phyloP scores from a whole-genome alignment of 108 stramenopile genomes.

The Nitzschia sp. region DNA sequence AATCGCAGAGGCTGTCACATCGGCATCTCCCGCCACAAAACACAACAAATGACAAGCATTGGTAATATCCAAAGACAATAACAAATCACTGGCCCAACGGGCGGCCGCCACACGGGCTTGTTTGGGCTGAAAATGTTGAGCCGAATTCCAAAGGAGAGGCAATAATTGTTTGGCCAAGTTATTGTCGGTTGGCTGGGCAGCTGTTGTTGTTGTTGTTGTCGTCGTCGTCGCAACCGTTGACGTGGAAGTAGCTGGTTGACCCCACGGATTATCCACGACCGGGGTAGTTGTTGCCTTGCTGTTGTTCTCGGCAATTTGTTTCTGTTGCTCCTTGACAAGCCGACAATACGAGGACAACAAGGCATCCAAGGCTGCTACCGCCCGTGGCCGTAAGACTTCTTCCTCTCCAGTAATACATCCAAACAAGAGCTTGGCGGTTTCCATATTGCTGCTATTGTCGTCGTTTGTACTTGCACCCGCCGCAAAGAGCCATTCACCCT shows the following conservation, averaged over 20 bases:
- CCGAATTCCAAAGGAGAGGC: constrained; percentile 70
- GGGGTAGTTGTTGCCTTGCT: neutral
- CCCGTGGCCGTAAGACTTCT: constrained; percentile 67
- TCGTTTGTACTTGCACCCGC: too few relatives aligned
- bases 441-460: constrained; percentile 20
- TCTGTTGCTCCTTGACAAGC: constrained; percentile 20
- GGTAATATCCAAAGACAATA: constrained; percentile 44
- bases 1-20: constrained; percentile 68
- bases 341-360: constrained; percentile 65
- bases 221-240: neutral
- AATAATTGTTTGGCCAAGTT: constrained; percentile 39
- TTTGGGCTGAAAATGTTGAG: constrained; percentile 60
- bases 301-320: neutral
- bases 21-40: constrained; percentile 77
- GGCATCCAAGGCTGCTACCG: constrained; percentile 75
- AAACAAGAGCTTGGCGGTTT: constrained; percentile 67
- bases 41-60: constrained; percentile 77
- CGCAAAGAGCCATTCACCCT: neutral
- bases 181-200: too few relatives aligned
- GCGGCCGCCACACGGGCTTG: constrained; percentile 74
- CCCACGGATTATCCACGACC: constrained; percentile 55
- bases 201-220: neutral
- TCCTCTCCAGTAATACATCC: constrained; percentile 72
- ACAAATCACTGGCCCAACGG: constrained; percentile 71
- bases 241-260: neutral